These are phyloP conservation scores for Penicillium brasilianum DNA, from an alignment of 2,329 filamentous ascomycete genomes.

Conservation along the genomic window DNA sequence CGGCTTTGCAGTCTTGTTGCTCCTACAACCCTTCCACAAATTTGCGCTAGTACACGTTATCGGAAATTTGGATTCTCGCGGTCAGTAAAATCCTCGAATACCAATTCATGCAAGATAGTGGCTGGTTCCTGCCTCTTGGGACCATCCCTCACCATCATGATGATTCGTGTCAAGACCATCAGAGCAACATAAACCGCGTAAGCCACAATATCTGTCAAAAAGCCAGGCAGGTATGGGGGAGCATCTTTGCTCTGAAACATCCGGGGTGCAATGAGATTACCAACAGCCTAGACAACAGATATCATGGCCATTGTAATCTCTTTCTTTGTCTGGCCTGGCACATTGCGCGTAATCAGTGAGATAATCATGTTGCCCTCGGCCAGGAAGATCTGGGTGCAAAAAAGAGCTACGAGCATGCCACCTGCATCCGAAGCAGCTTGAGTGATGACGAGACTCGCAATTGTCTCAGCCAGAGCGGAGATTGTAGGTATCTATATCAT, in stretches of 20 bases:
- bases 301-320: slow-evolving; percentile 66
- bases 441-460: slow-evolving; percentile 68
- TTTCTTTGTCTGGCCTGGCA: slow-evolving; percentile 74
- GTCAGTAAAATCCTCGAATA: slow-evolving; percentile 24
- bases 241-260: slow-evolving; percentile 19
- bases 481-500: slow-evolving; percentile 35
- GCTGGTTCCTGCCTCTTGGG: background rate
- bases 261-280: slow-evolving; percentile 24
- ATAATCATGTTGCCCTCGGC: slow-evolving; percentile 60
- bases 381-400: slow-evolving; percentile 73
- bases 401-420: slow-evolving; percentile 71
- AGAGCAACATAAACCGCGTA: slow-evolving; percentile 24
- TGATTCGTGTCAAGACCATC: slow-evolving; percentile 9
- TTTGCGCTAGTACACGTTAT: slow-evolving; percentile 22
- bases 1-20: background rate
- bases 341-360: slow-evolving; percentile 61
- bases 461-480: slow-evolving; percentile 71
- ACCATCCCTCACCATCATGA: slow-evolving; percentile 12
- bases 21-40: background rate
- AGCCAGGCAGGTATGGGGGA: slow-evolving; percentile 25
- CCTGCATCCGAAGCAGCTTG: slow-evolving; percentile 60
- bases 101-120: slow-evolving; percentile 22
- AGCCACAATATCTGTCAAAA: slow-evolving; percentile 24
- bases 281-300: slow-evolving; percentile 54
- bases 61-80: slow-evolving; percentile 26